These are phyloP conservation scores for Nicotiana undulata DNA, from an alignment of 257 asterid species.

Conservation along the genomic window DNA sequence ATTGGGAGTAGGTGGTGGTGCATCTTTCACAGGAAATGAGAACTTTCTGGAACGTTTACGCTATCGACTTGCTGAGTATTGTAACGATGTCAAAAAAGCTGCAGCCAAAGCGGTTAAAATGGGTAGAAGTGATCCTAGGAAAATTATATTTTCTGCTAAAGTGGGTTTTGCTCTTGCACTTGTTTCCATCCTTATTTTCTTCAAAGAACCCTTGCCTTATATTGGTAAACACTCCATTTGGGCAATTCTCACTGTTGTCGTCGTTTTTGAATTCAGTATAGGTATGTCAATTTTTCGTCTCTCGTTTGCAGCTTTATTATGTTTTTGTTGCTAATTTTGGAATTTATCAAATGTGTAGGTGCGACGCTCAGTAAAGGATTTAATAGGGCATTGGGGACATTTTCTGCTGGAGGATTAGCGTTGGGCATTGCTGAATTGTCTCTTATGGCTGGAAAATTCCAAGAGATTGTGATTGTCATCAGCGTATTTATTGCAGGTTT, in stretches of 20 bases:
- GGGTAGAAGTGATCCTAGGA: constrained; percentile 47
- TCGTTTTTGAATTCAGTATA: constrained; percentile 85
- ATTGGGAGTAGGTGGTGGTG: constrained; percentile 26
- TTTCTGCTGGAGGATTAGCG: constrained; percentile 43
- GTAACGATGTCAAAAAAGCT: constrained; percentile 1
- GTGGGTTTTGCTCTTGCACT: constrained; percentile 38
- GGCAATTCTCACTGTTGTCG: constrained; percentile 63
- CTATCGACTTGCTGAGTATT: constrained; percentile 8
- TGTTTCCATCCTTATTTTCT: constrained; percentile 43
- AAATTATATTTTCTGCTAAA: constrained; percentile 35
- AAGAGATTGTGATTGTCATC: constrained; percentile 56
- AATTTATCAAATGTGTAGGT: constrained; percentile 19
- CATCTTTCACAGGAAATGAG: constrained; percentile 10
- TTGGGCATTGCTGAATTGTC: constrained; percentile 38
- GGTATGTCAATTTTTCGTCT: constrained; percentile 28
- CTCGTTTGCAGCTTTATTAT: background rate
- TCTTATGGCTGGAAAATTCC: constrained; percentile 35
- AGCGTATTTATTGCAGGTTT: constrained; percentile 74
- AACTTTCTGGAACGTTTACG: constrained; percentile 28
- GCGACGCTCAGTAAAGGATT: constrained; percentile 46
- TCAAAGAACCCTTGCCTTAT: constrained; percentile 32
- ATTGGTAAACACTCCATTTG: constrained; percentile 36
- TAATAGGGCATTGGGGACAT: constrained; percentile 42
- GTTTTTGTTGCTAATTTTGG: background rate
- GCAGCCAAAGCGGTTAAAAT: constrained; percentile 21